Conservation (phyloP, 371 early-diverging fungal species). For the Mortierella sp. region DNA sequence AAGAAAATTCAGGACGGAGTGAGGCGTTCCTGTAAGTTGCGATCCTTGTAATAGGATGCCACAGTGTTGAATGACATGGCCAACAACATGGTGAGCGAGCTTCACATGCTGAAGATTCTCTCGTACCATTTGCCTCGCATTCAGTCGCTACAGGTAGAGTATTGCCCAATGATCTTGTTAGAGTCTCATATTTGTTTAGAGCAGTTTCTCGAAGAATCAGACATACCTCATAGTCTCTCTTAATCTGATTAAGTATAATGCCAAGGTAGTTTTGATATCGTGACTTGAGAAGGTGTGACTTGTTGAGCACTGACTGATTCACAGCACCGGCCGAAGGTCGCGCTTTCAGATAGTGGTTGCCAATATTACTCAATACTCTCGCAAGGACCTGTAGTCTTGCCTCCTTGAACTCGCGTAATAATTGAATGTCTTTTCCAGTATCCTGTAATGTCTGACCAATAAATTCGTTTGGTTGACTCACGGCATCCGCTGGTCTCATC, state of each 20-base stretch:
- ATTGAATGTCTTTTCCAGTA: conserved; percentile 7
- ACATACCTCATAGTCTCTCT: conserved; percentile 36
- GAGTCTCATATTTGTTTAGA: neutral
- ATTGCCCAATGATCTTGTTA: neutral
- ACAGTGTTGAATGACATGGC: conserved; percentile 39
- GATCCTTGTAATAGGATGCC: conserved; percentile 32
- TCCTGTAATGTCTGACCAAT: conserved; percentile 16
- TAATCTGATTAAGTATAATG: conserved; percentile 25
- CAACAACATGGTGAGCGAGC: conserved; percentile 25
- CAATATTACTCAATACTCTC: conserved; percentile 38
- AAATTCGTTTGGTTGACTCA: neutral
- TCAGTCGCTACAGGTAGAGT: conserved; percentile 26
- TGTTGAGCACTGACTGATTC: conserved; percentile 12
- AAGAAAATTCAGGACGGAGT: conserved; percentile 29
- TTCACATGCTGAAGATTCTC: conserved; percentile 19
- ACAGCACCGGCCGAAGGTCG: conserved; percentile 9
- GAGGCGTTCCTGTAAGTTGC: conserved; percentile 12
- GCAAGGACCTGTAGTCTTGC: conserved; percentile 23
- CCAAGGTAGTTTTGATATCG: conserved; percentile 21
- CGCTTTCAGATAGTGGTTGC: conserved; percentile 26
- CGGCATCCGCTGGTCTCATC: too few species aligned
- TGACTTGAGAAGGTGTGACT: conserved; percentile 14
- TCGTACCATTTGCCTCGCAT: conserved; percentile 11
- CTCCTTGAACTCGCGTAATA: conserved; percentile 27
- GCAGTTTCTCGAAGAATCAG: too few species aligned